Percentiles rank a stretch among this genome's conserved stretches.
Conservation (phyloP, 164 flowering plant species). For the Berberis vulgaris region DNA sequence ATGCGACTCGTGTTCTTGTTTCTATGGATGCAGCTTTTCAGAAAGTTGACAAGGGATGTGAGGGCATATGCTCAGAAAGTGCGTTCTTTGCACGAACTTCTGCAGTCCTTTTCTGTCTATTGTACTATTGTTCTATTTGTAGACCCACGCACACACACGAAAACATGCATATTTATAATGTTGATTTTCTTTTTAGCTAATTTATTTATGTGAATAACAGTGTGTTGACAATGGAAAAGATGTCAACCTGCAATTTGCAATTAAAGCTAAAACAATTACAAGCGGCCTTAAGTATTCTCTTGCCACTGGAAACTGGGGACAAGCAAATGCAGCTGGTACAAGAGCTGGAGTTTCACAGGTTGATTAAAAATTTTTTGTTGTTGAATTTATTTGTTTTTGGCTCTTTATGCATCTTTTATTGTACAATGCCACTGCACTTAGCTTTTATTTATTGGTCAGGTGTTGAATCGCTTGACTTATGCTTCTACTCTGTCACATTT, state of each 20-base stretch:
- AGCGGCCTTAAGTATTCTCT: slow-evolving; percentile 97
- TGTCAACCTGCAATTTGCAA: slow-evolving; percentile 90
- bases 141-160: too few species aligned
- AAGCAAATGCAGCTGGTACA: slow-evolving; percentile 98
- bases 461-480: slow-evolving; percentile 89
- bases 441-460: slow-evolving; percentile 28
- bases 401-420: background rate
- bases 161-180: too few species aligned
- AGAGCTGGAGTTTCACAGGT: slow-evolving; percentile 99
- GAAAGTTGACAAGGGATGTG: slow-evolving; percentile 97
- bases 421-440: background rate
- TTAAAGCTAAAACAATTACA: slow-evolving; percentile 94
- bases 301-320: slow-evolving; percentile 99
- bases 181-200: background rate
- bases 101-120: background rate
- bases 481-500: slow-evolving; percentile 94
- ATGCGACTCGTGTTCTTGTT: slow-evolving; percentile 3
- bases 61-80: slow-evolving; percentile 92
- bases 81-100: background rate
- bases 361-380: background rate
- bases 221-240: slow-evolving; percentile 98
- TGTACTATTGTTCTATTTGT: slow-evolving; percentile 3
- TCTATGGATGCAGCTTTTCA: slow-evolving; percentile 59
- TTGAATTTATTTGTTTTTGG: background rate
- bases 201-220: slow-evolving; percentile 28